Percentiles rank a stretch among this genome's conserved stretches.
phyloP scores from a whole-genome alignment of 495 filamentous ascomycete genomes.

The Talaromyces ruber region DNA sequence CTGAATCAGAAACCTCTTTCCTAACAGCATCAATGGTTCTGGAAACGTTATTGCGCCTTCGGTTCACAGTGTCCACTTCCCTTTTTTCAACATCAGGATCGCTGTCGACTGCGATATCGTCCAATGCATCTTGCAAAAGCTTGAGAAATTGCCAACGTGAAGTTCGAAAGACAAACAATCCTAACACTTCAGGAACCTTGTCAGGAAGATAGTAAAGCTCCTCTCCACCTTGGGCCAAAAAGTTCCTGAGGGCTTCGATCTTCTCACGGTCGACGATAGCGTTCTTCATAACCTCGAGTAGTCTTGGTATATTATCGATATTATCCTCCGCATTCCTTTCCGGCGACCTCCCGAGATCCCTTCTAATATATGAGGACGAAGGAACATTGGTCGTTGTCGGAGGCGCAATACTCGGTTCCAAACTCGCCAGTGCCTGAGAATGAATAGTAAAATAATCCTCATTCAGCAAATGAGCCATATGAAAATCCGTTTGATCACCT shows the following conservation, averaged over 20 bases:
- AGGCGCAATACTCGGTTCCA: constrained; percentile 27
- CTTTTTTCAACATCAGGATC: constrained; percentile 14
- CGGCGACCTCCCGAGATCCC: neutral
- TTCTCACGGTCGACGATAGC: constrained; percentile 85
- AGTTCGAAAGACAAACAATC: constrained; percentile 78
- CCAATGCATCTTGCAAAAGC: constrained; percentile 52
- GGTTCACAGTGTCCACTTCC: constrained; percentile 22
- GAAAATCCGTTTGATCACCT: constrained; percentile 21
- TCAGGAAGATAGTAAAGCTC: constrained; percentile 71
- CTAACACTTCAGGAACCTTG: constrained; percentile 75
- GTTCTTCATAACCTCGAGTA: constrained; percentile 55
- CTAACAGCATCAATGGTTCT: constrained; percentile 25
- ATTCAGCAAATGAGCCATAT: constrained; percentile 56
- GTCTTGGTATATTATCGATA: constrained; percentile 54
- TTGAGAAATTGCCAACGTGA: constrained; percentile 70
- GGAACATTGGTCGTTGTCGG: constrained; percentile 13
- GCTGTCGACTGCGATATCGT: constrained; percentile 24
- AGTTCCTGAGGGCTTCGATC: constrained; percentile 68
- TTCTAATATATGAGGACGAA: neutral
- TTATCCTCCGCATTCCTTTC: constrained; percentile 28
- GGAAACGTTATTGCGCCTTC: constrained; percentile 32
- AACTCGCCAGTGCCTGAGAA: constrained; percentile 30
- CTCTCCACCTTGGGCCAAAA: constrained; percentile 69
- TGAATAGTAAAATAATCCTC: constrained; percentile 86
- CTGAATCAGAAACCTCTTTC: constrained; percentile 26